A percentile compares a stretch with the other conserved stretches of the same genome.
phyloP scores from a whole-genome alignment of 2,329 filamentous ascomycete genomes.

The Cadophora sp. region DNA sequence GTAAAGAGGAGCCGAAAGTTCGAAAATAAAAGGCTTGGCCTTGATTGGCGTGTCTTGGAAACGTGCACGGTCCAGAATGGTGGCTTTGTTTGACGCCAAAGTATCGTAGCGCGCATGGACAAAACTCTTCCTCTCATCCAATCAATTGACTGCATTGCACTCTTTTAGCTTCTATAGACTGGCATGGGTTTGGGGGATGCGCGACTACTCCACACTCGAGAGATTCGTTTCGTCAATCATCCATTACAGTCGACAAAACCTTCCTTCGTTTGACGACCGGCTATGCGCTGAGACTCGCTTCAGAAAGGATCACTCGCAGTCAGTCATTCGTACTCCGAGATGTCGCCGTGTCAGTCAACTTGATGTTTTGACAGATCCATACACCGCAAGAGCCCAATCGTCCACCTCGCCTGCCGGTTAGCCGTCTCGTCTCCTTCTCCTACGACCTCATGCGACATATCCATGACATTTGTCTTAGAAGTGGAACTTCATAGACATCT shows the following conservation, averaged over 20 bases:
- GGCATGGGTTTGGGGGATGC: constrained; percentile 10
- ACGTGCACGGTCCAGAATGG: constrained; percentile 26
- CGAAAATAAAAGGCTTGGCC: background rate
- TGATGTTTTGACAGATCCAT: constrained; percentile 10
- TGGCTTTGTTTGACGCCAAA: constrained; percentile 25
- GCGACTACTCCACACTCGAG: constrained; percentile 25
- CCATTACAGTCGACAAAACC: constrained; percentile 13
- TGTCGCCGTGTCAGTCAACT: background rate
- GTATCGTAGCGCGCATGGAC: background rate
- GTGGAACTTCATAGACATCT: background rate
- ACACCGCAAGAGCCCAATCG: constrained; percentile 5
- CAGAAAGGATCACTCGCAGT: background rate
- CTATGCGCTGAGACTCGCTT: constrained; percentile 4
- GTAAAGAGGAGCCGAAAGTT: background rate
- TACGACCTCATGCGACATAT: background rate
- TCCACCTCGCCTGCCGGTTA: background rate
- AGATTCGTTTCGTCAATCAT: constrained; percentile 26
- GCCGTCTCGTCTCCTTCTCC: background rate
- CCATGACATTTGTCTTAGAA: background rate
- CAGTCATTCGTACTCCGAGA: background rate
- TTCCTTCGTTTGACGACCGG: constrained; percentile 20
- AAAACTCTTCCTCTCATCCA: background rate
- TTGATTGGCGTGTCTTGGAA: constrained; percentile 24
- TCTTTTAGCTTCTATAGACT: background rate
- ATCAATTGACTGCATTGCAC: background rate